phyloP scores from a whole-genome alignment of 164 flowering plant genomes.

The Taxillus chinensis region DNA sequence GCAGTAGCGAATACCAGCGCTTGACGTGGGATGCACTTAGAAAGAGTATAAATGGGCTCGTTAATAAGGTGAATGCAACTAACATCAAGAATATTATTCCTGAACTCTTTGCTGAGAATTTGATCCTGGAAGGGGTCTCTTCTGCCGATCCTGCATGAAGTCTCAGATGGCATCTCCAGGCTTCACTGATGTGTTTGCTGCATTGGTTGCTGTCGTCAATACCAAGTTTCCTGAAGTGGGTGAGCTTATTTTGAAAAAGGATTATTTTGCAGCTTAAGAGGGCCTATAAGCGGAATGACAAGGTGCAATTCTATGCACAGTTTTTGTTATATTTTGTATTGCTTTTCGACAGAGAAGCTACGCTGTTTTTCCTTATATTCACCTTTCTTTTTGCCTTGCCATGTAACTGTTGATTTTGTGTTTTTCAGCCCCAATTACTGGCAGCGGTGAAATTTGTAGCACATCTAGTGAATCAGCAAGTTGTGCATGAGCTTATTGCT shows the following conservation, averaged over 20 bases:
- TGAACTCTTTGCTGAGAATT: slow-evolving; percentile 76
- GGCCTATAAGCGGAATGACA: slow-evolving; percentile 92
- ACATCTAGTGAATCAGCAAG: slow-evolving; percentile 93
- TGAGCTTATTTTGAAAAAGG: slow-evolving; percentile 69
- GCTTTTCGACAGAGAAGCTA: not conserved
- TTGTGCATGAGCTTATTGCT: slow-evolving; percentile 87
- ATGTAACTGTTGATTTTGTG: too few species aligned
- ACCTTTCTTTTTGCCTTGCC: too few species aligned
- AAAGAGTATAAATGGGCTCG: slow-evolving; percentile 90
- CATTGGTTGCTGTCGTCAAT: slow-evolving; percentile 85
- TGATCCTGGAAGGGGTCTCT: slow-evolving; percentile 82
- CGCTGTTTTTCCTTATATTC: not conserved
- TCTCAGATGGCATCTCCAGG: slow-evolving; percentile 97
- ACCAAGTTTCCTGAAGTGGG: slow-evolving; percentile 93
- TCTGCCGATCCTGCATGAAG: slow-evolving; percentile 93
- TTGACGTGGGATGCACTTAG: slow-evolving; percentile 96
- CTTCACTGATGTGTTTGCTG: slow-evolving; percentile 90
- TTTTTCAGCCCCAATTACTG: slow-evolving; percentile 62
- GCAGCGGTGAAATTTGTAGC: slow-evolving; percentile 92
- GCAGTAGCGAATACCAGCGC: slow-evolving; percentile 75
- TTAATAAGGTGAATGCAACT: slow-evolving; percentile 87
- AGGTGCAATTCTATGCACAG: slow-evolving; percentile 25
- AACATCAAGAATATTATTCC: slow-evolving; percentile 87
- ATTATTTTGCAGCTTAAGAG: slow-evolving; percentile 86
- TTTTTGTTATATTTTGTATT: not conserved